These are phyloP conservation scores for Rhamnella rubrinervis DNA, from an alignment of 331 rosid genomes.

Conservation along the genomic window DNA sequence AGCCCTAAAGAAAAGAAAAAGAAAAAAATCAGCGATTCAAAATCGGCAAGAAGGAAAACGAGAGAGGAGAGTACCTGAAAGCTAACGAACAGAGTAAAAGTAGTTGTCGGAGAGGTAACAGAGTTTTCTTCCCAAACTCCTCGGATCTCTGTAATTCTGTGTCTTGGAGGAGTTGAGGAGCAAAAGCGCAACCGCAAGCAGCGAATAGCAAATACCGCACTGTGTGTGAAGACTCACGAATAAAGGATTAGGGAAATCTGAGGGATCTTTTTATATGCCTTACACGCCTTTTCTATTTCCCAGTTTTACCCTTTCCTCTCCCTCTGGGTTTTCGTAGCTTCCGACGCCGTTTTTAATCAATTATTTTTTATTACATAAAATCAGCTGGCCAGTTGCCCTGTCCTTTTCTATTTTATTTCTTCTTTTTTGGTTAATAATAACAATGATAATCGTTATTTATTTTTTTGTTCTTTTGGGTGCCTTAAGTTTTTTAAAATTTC, in stretches of 20 bases:
- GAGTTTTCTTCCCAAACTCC: constrained; percentile 58
- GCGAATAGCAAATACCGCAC: not conserved
- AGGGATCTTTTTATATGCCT: constrained; percentile 13
- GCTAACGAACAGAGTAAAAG: not conserved
- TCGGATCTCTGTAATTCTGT: constrained; percentile 54
- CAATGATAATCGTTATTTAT: no score
- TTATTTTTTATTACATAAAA: constrained; percentile 1
- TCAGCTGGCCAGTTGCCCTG: no score
- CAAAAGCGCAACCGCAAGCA: constrained; percentile 12
- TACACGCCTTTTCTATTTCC: constrained; percentile 2
- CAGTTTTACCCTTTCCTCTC: constrained; percentile 31
- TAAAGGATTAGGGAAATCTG: constrained; percentile 11
- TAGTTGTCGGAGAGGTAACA: not conserved
- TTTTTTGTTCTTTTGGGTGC: no score
- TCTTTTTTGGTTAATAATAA: no score
- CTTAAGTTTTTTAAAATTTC: no score
- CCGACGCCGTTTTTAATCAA: not conserved
- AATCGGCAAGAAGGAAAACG: not conserved
- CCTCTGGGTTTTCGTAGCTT: not conserved
- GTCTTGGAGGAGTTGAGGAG: constrained; percentile 24
- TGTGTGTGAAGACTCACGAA: no score
- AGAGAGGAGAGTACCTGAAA: constrained; percentile 26
- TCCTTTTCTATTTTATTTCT: no score
- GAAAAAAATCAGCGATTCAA: no score
- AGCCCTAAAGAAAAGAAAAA: not conserved